Evolutionary conservation across 768 basidiomycete species (phyloP), one percentile per base, ranked within the genome.

Genomic region (Boletus subcaerulescens): DNA sequence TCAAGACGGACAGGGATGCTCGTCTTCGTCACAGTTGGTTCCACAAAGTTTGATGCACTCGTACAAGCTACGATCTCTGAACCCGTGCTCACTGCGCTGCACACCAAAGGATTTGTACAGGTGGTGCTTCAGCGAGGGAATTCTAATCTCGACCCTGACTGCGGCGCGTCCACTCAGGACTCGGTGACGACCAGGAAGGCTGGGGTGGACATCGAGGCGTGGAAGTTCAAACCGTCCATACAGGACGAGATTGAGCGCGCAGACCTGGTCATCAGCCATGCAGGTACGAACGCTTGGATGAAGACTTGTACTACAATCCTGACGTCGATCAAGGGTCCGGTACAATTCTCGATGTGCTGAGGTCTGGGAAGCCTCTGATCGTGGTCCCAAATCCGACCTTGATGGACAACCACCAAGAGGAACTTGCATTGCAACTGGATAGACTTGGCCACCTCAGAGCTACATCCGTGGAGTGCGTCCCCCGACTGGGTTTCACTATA

Each of bases 321-420:
- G 32, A 59, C 50, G 17, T 50, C 40, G 41, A 40, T 39, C 47
- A 55, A 98, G 96, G 96, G 49, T 89, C 96, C 20, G 96, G 96
- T 12, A 97, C 96, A 5, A 94, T 98, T 63, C 79, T 98, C 31
- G 91, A 96, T 43, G 91, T 86, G 11, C 76, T 98, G 45, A 78
- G 93, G 32, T 74, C 82, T 47, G 77, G 79, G 45, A 93, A 89
- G 64, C 80, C 83, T 8, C 75, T 99, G 59, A 86, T 99, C 59
- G 88, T 91, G 5, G 85, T 97, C 3, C 94, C 94, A 12, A 99
- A 99, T 69, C 76, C 85, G 41, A 87, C 90, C 0, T 74, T 99
- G 31, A 80, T 95, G 68, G 87, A 97, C 69, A 91, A 97, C 67
- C 96, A 99, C 65, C 96, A 99, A 76, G 77, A 85, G 50, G 93